phyloP scores from a whole-genome alignment of 2,329 filamentous ascomycete species.

The Neopestalotiopsis sp. region DNA sequence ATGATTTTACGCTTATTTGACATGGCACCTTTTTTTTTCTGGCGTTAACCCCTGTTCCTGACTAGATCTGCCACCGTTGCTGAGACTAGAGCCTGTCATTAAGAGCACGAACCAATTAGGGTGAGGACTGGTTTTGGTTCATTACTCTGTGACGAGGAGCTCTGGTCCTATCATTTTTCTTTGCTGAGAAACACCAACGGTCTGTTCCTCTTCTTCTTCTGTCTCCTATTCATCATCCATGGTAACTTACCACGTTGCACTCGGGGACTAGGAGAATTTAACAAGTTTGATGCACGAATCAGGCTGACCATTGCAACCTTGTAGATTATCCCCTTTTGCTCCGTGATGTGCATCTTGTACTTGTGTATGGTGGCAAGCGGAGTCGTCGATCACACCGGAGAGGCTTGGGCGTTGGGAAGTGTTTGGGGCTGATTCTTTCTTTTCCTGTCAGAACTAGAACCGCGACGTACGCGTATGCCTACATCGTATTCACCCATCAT shows the following conservation, averaged over 20 bases:
- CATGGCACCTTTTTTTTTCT: not conserved
- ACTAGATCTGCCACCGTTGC: conserved; percentile 1
- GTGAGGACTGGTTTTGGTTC: not conserved
- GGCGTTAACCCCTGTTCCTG: not conserved
- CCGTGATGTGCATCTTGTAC: not conserved
- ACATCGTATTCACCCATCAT: not conserved
- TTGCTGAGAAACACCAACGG: not conserved
- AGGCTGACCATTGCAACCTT: too few relatives aligned
- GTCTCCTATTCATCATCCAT: not conserved
- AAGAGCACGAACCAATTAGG: not conserved
- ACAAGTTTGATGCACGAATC: not conserved
- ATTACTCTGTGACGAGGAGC: not conserved
- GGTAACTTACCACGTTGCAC: not conserved
- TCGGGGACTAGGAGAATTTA: not conserved
- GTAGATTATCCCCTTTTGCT: not conserved
- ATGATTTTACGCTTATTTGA: conserved; percentile 4
- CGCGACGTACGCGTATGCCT: not conserved
- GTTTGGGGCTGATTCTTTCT: not conserved
- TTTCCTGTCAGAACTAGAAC: not conserved
- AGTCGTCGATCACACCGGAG: not conserved
- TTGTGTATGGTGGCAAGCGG: not conserved
- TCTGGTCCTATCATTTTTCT: not conserved
- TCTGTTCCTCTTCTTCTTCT: not conserved
- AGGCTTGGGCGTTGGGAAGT: not conserved
- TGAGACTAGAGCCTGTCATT: not conserved